Percentiles rank a stretch among this genome's conserved stretches.
These are phyloP conservation scores for Mycena filopes DNA, from an alignment of 768 basidiomycete species.

Conservation along the genomic window DNA sequence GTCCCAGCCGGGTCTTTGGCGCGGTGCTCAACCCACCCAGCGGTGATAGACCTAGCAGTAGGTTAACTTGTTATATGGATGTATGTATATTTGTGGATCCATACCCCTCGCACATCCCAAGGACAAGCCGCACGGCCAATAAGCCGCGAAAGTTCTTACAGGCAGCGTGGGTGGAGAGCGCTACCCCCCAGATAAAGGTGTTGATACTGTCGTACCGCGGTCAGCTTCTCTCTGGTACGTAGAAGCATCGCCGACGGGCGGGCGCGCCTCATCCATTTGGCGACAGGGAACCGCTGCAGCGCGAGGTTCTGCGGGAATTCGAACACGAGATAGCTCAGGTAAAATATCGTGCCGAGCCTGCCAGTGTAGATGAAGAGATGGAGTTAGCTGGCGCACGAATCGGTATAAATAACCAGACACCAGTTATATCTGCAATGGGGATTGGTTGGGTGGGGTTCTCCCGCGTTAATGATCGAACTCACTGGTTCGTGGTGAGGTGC, in stretches of 20 bases:
- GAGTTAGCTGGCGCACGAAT: too few relatives aligned
- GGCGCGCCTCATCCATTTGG: slow-evolving; percentile 54
- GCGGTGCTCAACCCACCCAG: slow-evolving; percentile 45
- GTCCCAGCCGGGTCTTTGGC: too few relatives aligned
- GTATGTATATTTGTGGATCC: neutral
- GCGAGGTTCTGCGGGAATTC: slow-evolving; percentile 65
- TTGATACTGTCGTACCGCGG: slow-evolving; percentile 62
- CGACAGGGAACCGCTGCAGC: slow-evolving; percentile 62
- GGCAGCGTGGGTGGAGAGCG: slow-evolving; percentile 68
- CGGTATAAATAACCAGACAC: neutral
- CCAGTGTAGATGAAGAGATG: too few relatives aligned
- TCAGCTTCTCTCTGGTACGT: too few relatives aligned
- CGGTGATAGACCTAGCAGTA: slow-evolving; percentile 68
- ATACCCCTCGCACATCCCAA: slow-evolving; percentile 74
- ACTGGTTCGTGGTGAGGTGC: slow-evolving; percentile 75
- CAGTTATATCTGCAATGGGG: slow-evolving; percentile 13
- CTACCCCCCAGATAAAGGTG: slow-evolving; percentile 77
- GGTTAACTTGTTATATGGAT: neutral
- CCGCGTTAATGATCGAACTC: slow-evolving; percentile 31
- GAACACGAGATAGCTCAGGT: slow-evolving; percentile 59
- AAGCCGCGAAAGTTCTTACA: slow-evolving; percentile 76
- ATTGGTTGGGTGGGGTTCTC: too few relatives aligned
- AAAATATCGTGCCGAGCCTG: slow-evolving; percentile 67
- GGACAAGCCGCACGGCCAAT: slow-evolving; percentile 74
- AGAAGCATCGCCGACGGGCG: too few relatives aligned